These are phyloP conservation scores for Pichia deserticola DNA, from an alignment of 805 yeast species.

Conservation along the genomic window DNA sequence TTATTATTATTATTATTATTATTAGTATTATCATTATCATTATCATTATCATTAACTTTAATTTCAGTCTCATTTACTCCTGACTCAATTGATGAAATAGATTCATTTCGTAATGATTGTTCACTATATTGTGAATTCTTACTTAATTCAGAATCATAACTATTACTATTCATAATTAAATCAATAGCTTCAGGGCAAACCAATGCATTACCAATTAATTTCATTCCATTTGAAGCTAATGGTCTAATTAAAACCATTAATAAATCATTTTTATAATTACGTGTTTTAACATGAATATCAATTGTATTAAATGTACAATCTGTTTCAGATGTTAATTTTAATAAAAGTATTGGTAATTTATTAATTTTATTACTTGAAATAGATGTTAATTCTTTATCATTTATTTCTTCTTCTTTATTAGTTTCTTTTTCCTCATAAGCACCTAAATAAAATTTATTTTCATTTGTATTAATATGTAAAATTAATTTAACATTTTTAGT, in stretches of 20 bases:
- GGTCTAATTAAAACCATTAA: slow-evolving; percentile 12
- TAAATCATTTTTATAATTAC: slow-evolving; percentile 1
- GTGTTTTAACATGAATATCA: slow-evolving; percentile 13
- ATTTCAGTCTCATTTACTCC: not conserved
- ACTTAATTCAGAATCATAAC: slow-evolving; percentile 17
- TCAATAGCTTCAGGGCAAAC: slow-evolving; percentile 4
- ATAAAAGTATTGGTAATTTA: not conserved
- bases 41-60: too few species aligned
- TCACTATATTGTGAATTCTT: not conserved
- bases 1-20: too few species aligned
- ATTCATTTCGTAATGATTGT: not conserved
- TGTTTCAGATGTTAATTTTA: slow-evolving; percentile 2
- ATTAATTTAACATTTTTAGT: not conserved
- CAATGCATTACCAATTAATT: slow-evolving; percentile 1
- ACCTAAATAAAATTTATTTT: slow-evolving; percentile 1
- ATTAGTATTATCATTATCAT: too few species aligned
- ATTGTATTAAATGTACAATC: slow-evolving; percentile 8
- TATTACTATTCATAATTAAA: not conserved
- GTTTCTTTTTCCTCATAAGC: not conserved
- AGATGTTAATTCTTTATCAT: too few species aligned
- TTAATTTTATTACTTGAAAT: not conserved
- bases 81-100: not conserved
- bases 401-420: too few species aligned
- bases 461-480: not conserved
- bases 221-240: not conserved